Base-by-base conservation (phyloP, 129 eudicot species). In the Centaurea solstitialis region DNA sequence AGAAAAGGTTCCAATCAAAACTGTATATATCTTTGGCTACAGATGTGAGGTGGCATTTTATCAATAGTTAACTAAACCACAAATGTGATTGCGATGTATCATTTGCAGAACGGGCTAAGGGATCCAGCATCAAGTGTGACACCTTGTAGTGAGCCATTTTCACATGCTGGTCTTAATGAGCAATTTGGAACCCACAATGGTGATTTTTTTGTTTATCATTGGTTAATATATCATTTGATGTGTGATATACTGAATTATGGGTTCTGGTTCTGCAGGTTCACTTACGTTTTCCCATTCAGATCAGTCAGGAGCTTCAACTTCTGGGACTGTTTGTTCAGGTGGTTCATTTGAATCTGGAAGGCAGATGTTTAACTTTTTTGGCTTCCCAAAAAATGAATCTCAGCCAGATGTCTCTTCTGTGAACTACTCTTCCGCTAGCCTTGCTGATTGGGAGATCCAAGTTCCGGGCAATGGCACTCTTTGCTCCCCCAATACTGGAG, bases 261-360 rank as follows among this genome's bases (percentile, higher is more conserved):
- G 8, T 40, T 38, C 68, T 73, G 82, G 33, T 11, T 30, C 66
- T 38, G 67, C 81, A 15, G 86, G 76, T 45, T 80, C 39, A 50
- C 43, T 67, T 81, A 23, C 76, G 7, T 69, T 79, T 41, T 82
- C 82, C 17, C 62, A 80, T 82, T 80, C 91, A 39, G 82, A 78
- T 75, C 76, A 76, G 81, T 79, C 93, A 22, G 89, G 85, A 76
- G 84, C 61, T 79, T 89, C 87, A 33, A 93, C 86, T 80, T 70
- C 87, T 59, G 77, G 74, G 83, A 70, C 86, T 57, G 87, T 85
- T 39, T 75, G 70, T 77, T 84, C 89, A 13, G 87, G 80, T 81
- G 87, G 89, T 73, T 88, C 90, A 68, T 72, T 81, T 20, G 90
- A 89, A 7, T 82, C 82, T 67, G 88, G 76, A 17, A 91, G 82